Evolutionary conservation across 345 rosid species (phyloP).

Genomic region (Salix caprea): DNA sequence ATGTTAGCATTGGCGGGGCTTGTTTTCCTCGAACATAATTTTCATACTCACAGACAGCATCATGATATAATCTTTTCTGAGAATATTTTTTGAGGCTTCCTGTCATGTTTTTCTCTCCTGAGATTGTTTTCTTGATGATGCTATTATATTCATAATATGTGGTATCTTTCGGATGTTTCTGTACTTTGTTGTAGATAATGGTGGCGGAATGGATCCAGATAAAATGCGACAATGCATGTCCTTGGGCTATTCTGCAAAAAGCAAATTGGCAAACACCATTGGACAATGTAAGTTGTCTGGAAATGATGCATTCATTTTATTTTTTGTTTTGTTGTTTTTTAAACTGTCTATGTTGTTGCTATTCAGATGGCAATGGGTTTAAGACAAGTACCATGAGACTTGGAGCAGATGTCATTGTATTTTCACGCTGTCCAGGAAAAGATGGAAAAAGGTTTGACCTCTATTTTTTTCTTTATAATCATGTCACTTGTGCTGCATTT

Average conservation of each 20-base stretch:
- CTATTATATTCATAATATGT: constrained; percentile 6
- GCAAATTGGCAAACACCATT: constrained; percentile 75
- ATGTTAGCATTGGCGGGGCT: background rate
- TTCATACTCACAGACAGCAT: no score
- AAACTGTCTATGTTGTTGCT: background rate
- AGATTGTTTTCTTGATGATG: background rate
- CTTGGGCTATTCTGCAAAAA: constrained; percentile 85
- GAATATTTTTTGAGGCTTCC: background rate
- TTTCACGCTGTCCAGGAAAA: constrained; percentile 66
- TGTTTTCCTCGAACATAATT: background rate
- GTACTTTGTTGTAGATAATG: constrained; percentile 57
- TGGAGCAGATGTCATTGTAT: constrained; percentile 98
- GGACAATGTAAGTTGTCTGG: constrained; percentile 60
- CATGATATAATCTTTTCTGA: background rate
- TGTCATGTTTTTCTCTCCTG: background rate
- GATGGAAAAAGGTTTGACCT: constrained; percentile 57
- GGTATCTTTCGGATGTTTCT: background rate
- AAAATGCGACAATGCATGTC: constrained; percentile 86
- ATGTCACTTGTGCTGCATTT: background rate
- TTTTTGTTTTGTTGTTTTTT: background rate
- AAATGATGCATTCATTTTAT: background rate
- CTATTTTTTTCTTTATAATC: background rate
- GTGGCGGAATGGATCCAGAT: constrained; percentile 96
- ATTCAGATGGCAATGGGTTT: constrained; percentile 89
- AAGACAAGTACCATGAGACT: constrained; percentile 99